Evolutionary conservation across 495 filamentous ascomycete genomes (phyloP).

Genomic region (Cladorrhinum samala): DNA sequence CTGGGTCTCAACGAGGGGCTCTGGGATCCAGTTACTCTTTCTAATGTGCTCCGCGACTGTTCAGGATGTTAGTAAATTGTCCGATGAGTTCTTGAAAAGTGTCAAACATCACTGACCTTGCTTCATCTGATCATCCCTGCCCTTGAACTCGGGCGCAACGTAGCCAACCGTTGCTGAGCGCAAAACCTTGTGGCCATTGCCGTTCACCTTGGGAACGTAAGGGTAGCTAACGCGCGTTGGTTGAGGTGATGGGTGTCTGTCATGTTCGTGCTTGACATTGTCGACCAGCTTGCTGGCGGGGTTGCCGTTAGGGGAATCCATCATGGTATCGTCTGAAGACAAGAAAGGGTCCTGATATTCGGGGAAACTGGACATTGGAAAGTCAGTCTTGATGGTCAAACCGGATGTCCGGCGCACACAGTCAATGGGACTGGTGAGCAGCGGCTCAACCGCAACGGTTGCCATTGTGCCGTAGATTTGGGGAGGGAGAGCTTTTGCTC

Average conservation of each 20-base stretch:
- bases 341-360: conserved; percentile 34
- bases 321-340: conserved; percentile 30
- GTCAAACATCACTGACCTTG: conserved; percentile 52
- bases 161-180: conserved; percentile 92
- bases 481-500: background rate
- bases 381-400: conserved; percentile 42
- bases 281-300: conserved; percentile 31
- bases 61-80: conserved; percentile 15
- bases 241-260: conserved; percentile 72
- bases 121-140: conserved; percentile 90
- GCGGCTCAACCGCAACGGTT: conserved; percentile 12
- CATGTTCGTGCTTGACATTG: conserved; percentile 24
- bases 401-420: conserved; percentile 24
- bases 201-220: conserved; percentile 48
- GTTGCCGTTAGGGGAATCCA: conserved; percentile 17
- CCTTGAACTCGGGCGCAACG: conserved; percentile 89
- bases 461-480: conserved; percentile 17
- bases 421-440: conserved; percentile 12
- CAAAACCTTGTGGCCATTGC: conserved; percentile 58
- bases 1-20: conserved; percentile 74
- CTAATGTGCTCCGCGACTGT: conserved; percentile 39
- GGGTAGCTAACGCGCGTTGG: conserved; percentile 85
- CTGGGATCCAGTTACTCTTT: conserved; percentile 70
- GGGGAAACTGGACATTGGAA: conserved; percentile 35
- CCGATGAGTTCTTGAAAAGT: background rate